These are phyloP conservation scores for Colletotrichum zoysiae DNA, from an alignment of 2,329 filamentous ascomycete species.

Conservation along the genomic window DNA sequence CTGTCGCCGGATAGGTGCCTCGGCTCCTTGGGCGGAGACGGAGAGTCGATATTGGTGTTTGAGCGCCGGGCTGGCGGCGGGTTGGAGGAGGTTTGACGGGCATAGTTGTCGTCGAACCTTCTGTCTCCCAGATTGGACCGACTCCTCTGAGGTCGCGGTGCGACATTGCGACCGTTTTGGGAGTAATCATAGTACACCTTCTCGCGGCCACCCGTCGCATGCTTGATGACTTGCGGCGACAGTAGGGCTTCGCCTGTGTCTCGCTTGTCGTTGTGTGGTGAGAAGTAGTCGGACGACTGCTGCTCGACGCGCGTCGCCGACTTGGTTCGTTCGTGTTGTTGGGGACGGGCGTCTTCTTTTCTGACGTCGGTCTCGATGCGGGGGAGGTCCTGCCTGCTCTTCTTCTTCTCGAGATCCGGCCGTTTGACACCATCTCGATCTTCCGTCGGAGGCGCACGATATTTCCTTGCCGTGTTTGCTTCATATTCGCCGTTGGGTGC, in stretches of 20 bases:
- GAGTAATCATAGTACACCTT: conserved; percentile 55
- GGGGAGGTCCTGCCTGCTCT: conserved; percentile 58
- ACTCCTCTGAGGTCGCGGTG: conserved; percentile 49
- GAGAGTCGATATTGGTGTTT: conserved; percentile 46
- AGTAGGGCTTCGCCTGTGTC: conserved; percentile 52
- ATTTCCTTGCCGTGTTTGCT: conserved; percentile 59
- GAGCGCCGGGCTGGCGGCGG: conserved; percentile 46
- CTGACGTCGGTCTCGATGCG: conserved; percentile 58
- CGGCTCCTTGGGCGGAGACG: conserved; percentile 43
- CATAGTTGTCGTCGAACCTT: conserved; percentile 45
- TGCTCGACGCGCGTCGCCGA: conserved; percentile 51
- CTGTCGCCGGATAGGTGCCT: conserved; percentile 52
- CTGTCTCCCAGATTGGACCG: conserved; percentile 48
- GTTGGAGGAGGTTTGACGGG: conserved; percentile 47
- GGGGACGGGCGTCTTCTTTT: conserved; percentile 43
- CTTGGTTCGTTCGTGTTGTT: conserved; percentile 52
- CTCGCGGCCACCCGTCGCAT: conserved; percentile 57
- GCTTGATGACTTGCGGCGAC: conserved; percentile 59
- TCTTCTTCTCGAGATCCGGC: conserved; percentile 47
- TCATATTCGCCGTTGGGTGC: conserved; percentile 50
- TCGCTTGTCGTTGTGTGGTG: conserved; percentile 44
- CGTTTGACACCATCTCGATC: conserved; percentile 44
- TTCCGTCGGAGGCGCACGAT: conserved; percentile 47
- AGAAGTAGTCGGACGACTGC: conserved; percentile 50
- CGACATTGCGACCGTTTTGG: conserved; percentile 43